phyloP scores from a whole-genome alignment of 768 basidiomycete species.

The Chlorophyllum brunneum region DNA sequence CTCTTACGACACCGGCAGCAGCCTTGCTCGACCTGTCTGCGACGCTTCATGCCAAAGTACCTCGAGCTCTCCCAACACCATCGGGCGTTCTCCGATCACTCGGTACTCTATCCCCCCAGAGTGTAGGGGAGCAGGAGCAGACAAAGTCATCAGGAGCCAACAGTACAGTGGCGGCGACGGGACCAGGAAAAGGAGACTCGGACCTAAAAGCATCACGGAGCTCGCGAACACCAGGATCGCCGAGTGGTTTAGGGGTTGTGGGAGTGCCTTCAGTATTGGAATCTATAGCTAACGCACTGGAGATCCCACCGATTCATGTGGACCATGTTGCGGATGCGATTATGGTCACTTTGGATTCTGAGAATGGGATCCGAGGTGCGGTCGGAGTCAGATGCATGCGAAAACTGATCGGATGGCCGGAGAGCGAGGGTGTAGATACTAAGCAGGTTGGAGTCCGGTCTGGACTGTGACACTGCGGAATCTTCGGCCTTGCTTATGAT shows the following conservation, averaged over 20 bases:
- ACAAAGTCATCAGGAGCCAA: neutral
- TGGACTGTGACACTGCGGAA: neutral
- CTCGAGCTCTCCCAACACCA: constrained; percentile 59
- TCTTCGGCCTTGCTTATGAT: neutral
- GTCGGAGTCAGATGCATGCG: constrained; percentile 73
- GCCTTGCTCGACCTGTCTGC: constrained; percentile 81
- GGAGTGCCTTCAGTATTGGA: constrained; percentile 41
- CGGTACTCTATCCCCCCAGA: constrained; percentile 25
- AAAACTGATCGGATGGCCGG: constrained; percentile 64
- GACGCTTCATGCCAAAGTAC: constrained; percentile 57
- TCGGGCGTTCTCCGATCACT: constrained; percentile 56
- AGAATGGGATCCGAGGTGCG: constrained; percentile 53
- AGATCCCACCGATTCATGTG: constrained; percentile 90
- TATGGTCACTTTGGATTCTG: constrained; percentile 54
- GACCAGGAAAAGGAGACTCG: neutral
- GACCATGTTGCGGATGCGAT: constrained; percentile 91
- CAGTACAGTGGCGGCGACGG: constrained; percentile 1
- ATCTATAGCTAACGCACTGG: constrained; percentile 73
- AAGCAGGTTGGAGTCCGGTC: neutral
- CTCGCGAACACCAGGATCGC: constrained; percentile 10
- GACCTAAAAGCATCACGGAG: neutral
- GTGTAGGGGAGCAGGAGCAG: neutral
- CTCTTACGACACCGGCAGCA: constrained; percentile 83
- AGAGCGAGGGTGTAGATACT: constrained; percentile 5
- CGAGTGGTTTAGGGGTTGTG: constrained; percentile 25